Evolutionary conservation across 768 basidiomycete species (phyloP).

Genomic region (Xerocomellus chrysenteron): DNA sequence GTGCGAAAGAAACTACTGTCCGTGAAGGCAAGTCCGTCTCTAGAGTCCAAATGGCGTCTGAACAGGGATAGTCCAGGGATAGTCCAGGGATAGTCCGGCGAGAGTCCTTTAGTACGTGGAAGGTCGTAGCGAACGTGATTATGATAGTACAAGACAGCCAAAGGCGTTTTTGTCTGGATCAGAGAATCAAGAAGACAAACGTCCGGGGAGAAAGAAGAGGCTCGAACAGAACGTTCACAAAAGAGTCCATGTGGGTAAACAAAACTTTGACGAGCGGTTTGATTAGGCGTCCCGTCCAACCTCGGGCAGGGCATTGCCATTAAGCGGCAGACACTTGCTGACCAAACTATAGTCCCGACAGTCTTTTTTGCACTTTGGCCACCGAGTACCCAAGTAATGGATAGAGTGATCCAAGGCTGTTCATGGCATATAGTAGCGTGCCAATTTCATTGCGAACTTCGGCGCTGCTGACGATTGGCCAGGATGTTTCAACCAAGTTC

Average conservation of each 20-base stretch:
- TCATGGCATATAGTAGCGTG: conserved; percentile 63
- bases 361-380: conserved; percentile 32
- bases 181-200: conserved; percentile 5
- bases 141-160: conserved; percentile 7
- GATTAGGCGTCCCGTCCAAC: neutral
- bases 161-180: conserved; percentile 10
- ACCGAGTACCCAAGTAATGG: conserved; percentile 48
- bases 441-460: conserved; percentile 64
- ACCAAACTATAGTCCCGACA: conserved; percentile 27
- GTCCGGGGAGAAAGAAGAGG: neutral
- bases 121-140: conserved; percentile 27
- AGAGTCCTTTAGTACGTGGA: conserved; percentile 21
- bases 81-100: conserved; percentile 9
- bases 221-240: conserved; percentile 7
- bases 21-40: conserved; percentile 26
- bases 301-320: neutral
- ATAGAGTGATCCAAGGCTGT: conserved; percentile 55
- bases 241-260: conserved; percentile 10
- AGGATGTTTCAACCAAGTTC: conserved; percentile 59
- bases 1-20: conserved; percentile 14
- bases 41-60: conserved; percentile 26
- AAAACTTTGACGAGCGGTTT: neutral
- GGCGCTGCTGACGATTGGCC: conserved; percentile 56
- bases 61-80: conserved; percentile 15
- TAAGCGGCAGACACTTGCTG: conserved; percentile 3